Evolutionary conservation across 148 eudicot species (phyloP), one percentile per base, ranked within the genome.

Genomic region (Nepenthes mirabilis): DNA sequence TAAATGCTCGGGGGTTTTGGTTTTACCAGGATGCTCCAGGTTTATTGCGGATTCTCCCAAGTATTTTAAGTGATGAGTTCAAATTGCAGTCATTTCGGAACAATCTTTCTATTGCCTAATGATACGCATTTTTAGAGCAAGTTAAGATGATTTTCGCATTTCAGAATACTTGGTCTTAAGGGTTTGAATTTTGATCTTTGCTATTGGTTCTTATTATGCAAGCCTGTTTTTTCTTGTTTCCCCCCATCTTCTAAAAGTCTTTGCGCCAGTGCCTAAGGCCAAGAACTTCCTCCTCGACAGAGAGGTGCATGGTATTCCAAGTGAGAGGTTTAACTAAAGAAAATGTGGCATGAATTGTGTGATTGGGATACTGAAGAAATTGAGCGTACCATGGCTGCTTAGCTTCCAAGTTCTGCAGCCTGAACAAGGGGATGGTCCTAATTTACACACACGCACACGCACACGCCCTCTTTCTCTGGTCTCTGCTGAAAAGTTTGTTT

Each of bases 271-370:
- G 23, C 23, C 23, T 0, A 47, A 70, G 78, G 78, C 74, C 71
- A 64, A 70, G 74, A 68, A 63, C 68, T 74, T 74, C 71, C 74
- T 65, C 65, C 74, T 74, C 23, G 70, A 63, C 40, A 60, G 70
- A 68, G 71, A 65, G 65, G 59, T 75, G 71, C 62, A 71, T 70
- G 75, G 72, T 70, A 74, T 66, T 66, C 74, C 74, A 69, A 70
- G 74, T 52, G 78, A 69, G 72, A 70, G 62, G 72, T 66, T 70
- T 58, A 36, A 58, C 43, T 36, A 37, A 23, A 23, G 58, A 45
- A 62, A 47, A 55, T 66, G 69, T 62, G 79, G 74, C 65, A 62
- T 65, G 58, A 71, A 2, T 36, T 34, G 69, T 70, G 72, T 32
- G 71, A 49, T 66, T 67, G 72, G 72, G 65, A 67, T 3, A 62